These are phyloP conservation scores for Biscutella laevigata DNA, from an alignment of 441 rosid species.

Conservation along the genomic window DNA sequence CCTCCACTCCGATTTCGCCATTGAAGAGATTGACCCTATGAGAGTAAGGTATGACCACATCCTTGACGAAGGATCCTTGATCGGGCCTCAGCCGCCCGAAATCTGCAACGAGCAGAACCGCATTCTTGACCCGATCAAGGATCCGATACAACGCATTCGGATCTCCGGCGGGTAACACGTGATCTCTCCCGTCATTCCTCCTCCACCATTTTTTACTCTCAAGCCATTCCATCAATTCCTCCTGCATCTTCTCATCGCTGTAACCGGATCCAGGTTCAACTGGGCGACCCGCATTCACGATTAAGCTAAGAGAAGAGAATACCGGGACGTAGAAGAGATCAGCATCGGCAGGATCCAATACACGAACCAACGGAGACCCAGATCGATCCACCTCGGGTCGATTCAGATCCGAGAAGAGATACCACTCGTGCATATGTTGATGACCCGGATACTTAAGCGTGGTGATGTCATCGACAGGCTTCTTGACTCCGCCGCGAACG, in stretches of 20 bases:
- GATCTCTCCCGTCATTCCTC: slow-evolving; percentile 66
- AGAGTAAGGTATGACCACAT: slow-evolving; percentile 66
- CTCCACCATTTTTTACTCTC: slow-evolving; percentile 62
- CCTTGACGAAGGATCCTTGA: slow-evolving; percentile 80
- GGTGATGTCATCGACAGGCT: slow-evolving; percentile 30
- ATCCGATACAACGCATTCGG: slow-evolving; percentile 62
- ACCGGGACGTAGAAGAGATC: slow-evolving; percentile 69
- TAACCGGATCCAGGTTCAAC: slow-evolving; percentile 27
- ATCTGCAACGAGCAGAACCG: slow-evolving; percentile 55
- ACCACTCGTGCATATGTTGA: slow-evolving; percentile 88
- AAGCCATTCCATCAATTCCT: slow-evolving; percentile 59
- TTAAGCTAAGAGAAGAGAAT: slow-evolving; percentile 61
- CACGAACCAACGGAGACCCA: slow-evolving; percentile 46
- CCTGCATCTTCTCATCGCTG: slow-evolving; percentile 69
- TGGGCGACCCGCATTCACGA: slow-evolving; percentile 43
- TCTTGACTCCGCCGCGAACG: slow-evolving; percentile 51
- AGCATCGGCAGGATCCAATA: slow-evolving; percentile 57
- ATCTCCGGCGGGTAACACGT: slow-evolving; percentile 61
- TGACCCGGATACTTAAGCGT: slow-evolving; percentile 66
- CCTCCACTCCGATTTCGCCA: slow-evolving; percentile 51
- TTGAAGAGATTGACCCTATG: slow-evolving; percentile 52
- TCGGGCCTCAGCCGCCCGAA: slow-evolving; percentile 60
- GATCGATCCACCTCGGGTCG: slow-evolving; percentile 38
- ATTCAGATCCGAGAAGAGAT: slow-evolving; percentile 47
- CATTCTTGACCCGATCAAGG: slow-evolving; percentile 50